These are phyloP conservation scores for Globisporangium ultimum DNA, from an alignment of 352 stramenopile species.

Conservation along the genomic window DNA sequence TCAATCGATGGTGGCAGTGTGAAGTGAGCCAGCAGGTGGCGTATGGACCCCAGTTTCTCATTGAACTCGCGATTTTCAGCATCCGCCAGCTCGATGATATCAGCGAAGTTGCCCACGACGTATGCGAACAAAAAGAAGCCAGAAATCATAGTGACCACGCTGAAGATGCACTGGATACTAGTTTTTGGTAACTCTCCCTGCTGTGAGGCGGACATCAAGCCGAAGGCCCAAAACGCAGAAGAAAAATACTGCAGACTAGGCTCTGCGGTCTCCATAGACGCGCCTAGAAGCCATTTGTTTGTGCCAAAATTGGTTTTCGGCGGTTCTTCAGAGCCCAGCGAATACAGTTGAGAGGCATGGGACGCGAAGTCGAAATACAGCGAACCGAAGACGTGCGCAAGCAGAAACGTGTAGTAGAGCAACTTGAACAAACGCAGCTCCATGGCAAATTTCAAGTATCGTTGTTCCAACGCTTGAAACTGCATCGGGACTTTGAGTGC, in stretches of 20 bases:
- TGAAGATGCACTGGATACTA: constrained; percentile 30
- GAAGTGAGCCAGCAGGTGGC: constrained; percentile 41
- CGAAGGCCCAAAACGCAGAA: constrained; percentile 40
- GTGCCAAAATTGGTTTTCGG: constrained; percentile 30
- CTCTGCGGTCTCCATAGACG: constrained; percentile 19
- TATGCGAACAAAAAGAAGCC: constrained; percentile 50
- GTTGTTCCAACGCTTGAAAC: constrained; percentile 36
- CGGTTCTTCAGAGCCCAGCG: constrained; percentile 3
- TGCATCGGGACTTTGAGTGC: constrained; percentile 45
- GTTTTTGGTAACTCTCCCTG: constrained; percentile 35
- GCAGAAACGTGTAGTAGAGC: constrained; percentile 49
- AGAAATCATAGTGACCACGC: constrained; percentile 33
- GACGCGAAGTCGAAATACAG: constrained; percentile 56
- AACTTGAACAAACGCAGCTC: constrained; percentile 53
- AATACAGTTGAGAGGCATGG: constrained; percentile 27
- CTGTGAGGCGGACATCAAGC: constrained; percentile 37
- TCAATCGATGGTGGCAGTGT: constrained; percentile 28
- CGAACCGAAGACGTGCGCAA: constrained; percentile 48
- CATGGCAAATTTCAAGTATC: constrained; percentile 37
- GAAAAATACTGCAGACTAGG: constrained; percentile 27
- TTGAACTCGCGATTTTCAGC: constrained; percentile 52
- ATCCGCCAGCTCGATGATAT: constrained; percentile 42
- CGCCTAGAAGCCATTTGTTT: constrained; percentile 34
- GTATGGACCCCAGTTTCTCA: constrained; percentile 37
- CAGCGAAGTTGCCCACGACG: constrained; percentile 42